Base-by-base conservation (phyloP, 208 protist species). In the Novymonas esmeraldas region DNA sequence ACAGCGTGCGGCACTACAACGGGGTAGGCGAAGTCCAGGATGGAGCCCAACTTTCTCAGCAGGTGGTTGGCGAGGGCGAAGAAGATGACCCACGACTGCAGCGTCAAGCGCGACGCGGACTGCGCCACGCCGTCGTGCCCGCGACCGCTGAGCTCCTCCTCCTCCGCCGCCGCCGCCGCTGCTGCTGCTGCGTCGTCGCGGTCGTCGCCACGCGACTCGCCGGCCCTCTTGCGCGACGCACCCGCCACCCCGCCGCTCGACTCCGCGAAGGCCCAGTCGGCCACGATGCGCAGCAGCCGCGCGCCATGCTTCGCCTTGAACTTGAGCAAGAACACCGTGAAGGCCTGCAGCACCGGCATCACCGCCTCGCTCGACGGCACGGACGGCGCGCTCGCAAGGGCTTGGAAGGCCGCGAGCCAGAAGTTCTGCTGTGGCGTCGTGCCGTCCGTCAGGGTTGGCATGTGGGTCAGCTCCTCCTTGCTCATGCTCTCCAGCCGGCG, bases 231-330 rank as follows among this genome's bases (percentile, higher is more conserved):
- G 31, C 52, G 45, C 22, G 52, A 28, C 10, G 64, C 61, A 1
- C 54, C 67, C 4, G 44, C 34, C 68, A 64, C 46, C 33, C 51
- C 70, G 24, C 70, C 55, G 56, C 56, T 68, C 56, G 66, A 66
- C 69, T 44, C 69, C 59, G 75, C 84, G 79, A 96, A 96, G 38
- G 86, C 86, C 91, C 91, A 96, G 56, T 90, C 74, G 22, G 84
- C 79, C 13, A 94, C 65, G 26, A 78, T 68, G 31, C 78, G 73
- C 46, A 96, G 71, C 65, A 92, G 74, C 65, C 64, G 68, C 22
- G 63, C 64, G 54, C 88, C 90, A 51, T 93, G 82, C 64, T 93
- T 92, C 20, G 88, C 74, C 80, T 93, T 93, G 69, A 96, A 96
- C 75, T 96, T 96, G 31, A 96, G 54, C 58, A 93, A 85, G 66